Percentiles rank a stretch among this genome's conserved stretches.
These are phyloP conservation scores for Ophiobolus disseminans DNA, from an alignment of 2,329 filamentous ascomycete genomes.

Conservation along the genomic window DNA sequence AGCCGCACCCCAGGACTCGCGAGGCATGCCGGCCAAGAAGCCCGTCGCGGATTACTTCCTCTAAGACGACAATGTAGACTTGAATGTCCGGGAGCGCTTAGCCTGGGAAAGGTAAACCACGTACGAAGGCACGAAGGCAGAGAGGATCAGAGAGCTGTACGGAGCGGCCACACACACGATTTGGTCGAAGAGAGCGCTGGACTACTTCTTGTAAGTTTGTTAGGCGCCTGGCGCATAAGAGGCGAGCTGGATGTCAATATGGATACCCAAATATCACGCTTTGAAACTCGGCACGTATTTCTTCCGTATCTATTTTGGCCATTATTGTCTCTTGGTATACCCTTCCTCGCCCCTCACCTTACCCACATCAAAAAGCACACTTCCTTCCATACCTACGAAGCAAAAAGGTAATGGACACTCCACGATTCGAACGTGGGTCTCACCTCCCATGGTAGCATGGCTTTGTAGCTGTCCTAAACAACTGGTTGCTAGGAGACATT, in stretches of 20 bases:
- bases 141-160: no score
- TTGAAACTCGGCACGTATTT: background rate
- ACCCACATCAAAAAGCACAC: no score
- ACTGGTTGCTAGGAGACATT: no score
- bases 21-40: conserved; percentile 99
- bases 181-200: background rate
- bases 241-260: background rate
- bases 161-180: no score
- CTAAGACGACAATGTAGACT: conserved; percentile 33
- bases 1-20: conserved; percentile 91
- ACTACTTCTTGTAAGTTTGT: background rate
- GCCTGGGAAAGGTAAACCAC: background rate
- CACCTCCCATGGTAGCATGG: background rate
- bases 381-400: no score
- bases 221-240: background rate
- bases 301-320: no score
- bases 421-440: no score
- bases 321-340: no score
- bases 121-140: background rate
- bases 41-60: conserved; percentile 97
- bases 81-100: background rate
- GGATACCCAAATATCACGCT: conserved; percentile 4
- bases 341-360: no score
- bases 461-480: no score
- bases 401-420: background rate